Evolutionary conservation across 257 asterid species (phyloP), one percentile per base, ranked within the genome.

Genomic region (Solanum boliviense): DNA sequence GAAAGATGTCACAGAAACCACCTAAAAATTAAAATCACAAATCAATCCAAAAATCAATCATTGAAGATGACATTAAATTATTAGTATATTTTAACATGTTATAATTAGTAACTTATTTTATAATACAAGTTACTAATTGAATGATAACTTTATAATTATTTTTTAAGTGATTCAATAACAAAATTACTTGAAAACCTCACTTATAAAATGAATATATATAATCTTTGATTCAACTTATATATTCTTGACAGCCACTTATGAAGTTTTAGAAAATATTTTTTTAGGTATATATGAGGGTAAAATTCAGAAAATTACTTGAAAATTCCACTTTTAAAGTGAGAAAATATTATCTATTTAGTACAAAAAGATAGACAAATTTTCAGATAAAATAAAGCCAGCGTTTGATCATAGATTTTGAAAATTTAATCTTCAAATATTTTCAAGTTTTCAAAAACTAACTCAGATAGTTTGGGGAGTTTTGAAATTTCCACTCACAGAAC

Each of bases 1-100:
- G 89, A 96, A 86, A 88, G 92, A 95, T 31, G 99, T 94, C 60
- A 96, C 98, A 2, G 99, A 95, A 32, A 88, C 88, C 86, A 88
- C 90, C 90, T 88, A 41, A 44, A 32, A 46, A 58, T 25, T 31
- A 7, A 25, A 31, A 21, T 39, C 44, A 68, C 12, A 68, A 82
- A 20, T 27, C n/a, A 78, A 41, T 3, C 7, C 29, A 48, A 48
- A 16, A 39, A 75, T 75, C 84, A 41, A 20, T 39, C 8, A 23
- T 79, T 44, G 38, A 44, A 79, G 2, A 8, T 6, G 15, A 3
- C 7, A 13, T 74, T 5, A 1, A 32, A 72, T 5, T 71, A 32
- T 71, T 2, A 32, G 0, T 32, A n/a, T 16, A 72, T 32, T 84
- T 35, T 10, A 67, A 87, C 8, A 25, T 29, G 76, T 31, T 5